These are phyloP conservation scores for Paramecium primaurelia DNA, from an alignment of 73 alveolate genomes.

Conservation along the genomic window DNA sequence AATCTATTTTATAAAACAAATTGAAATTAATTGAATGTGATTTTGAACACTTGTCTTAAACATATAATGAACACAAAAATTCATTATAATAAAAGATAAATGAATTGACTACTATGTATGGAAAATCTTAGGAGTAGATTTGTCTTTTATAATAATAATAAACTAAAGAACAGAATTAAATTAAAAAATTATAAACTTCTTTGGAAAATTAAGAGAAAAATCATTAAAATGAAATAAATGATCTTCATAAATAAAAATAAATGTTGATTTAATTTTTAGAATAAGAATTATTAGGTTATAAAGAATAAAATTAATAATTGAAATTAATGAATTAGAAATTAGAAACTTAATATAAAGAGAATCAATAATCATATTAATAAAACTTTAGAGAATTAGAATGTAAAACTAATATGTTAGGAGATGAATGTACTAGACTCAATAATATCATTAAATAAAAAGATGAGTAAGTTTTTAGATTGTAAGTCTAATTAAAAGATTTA, in stretches of 20 bases:
- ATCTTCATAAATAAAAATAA: slow-evolving; percentile 8
- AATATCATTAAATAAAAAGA: neutral
- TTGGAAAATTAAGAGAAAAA: neutral
- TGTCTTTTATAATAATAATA: neutral
- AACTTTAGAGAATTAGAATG: slow-evolving; percentile 25
- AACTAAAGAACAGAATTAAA: neutral
- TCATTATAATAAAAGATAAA: neutral
- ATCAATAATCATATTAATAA: neutral
- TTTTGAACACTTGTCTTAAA: neutral
- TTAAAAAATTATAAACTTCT: neutral
- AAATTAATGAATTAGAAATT: neutral
- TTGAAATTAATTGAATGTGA: neutral
- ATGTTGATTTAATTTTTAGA: neutral
- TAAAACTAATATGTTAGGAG: slow-evolving; percentile 31
- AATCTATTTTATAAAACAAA: neutral
- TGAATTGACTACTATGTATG: neutral
- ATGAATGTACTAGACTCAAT: slow-evolving; percentile 25
- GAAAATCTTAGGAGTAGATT: neutral
- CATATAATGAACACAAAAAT: slow-evolving; percentile 4
- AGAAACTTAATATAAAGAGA: neutral
- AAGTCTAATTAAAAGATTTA: neutral
- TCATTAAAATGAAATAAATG: neutral
- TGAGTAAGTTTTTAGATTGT: neutral
- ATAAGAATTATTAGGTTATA: neutral
- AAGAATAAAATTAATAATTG: slow-evolving; percentile 16